These are phyloP conservation scores for Pichia sp. DNA, from an alignment of 1,139 yeast species.

Conservation along the genomic window DNA sequence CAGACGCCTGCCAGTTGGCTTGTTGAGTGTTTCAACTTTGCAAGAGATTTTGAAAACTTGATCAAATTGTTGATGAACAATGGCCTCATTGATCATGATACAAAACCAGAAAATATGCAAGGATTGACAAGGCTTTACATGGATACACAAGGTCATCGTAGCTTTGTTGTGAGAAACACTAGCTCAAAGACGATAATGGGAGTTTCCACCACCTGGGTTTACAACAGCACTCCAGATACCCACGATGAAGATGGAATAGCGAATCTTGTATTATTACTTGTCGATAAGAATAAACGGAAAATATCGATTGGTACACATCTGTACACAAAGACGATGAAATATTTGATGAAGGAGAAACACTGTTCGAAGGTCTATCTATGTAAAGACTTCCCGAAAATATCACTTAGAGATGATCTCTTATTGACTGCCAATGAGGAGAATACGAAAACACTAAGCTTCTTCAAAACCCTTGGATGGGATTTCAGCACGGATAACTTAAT, in stretches of 20 bases:
- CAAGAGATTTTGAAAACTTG: conserved; percentile 48
- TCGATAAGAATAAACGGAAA: conserved; percentile 48
- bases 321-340: conserved; percentile 49
- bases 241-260: conserved; percentile 32
- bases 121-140: conserved; percentile 11
- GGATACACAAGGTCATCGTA: conserved; percentile 30
- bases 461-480: conserved; percentile 32
- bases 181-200: conserved; percentile 56
- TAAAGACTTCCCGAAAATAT: conserved; percentile 36
- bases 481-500: conserved; percentile 4
- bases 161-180: conserved; percentile 57
- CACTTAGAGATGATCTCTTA: conserved; percentile 37
- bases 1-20: conserved; percentile 37
- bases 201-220: conserved; percentile 49
- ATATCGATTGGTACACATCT: conserved; percentile 55
- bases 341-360: conserved; percentile 38
- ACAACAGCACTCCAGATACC: conserved; percentile 15
- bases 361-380: conserved; percentile 43
- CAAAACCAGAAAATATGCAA: background rate
- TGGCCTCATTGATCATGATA: conserved; percentile 5
- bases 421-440: conserved; percentile 8
- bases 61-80: conserved; percentile 33
- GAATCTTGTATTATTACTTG: conserved; percentile 42
- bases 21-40: conserved; percentile 49
- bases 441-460: conserved; percentile 4